Evolutionary conservation across 139 green algal genomes (phyloP).

Genomic region (Ostreobium quekettii): DNA sequence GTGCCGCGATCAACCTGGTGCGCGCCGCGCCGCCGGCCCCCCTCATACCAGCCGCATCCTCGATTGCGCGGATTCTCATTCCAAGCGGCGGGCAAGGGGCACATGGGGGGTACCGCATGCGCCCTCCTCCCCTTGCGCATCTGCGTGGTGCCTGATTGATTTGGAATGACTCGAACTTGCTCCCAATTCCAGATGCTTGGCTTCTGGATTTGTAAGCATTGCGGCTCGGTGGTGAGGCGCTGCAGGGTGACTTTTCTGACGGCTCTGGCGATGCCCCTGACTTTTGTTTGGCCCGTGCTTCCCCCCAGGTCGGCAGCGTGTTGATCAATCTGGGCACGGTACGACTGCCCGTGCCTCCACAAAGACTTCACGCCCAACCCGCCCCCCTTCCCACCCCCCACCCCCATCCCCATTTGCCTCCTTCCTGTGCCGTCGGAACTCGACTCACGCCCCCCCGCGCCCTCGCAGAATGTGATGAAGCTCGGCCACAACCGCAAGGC

Average conservation of each 20-base stretch:
- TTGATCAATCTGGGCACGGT: constrained; percentile 68
- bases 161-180: not conserved
- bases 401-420: not conserved
- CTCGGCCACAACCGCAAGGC: constrained; percentile 68
- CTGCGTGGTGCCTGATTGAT: not conserved
- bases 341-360: not conserved
- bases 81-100: not conserved
- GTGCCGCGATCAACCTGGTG: constrained; percentile 5
- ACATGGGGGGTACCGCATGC: not conserved
- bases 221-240: not conserved
- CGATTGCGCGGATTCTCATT: not conserved
- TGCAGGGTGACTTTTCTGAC: not conserved
- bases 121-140: not conserved
- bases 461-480: constrained; percentile 79
- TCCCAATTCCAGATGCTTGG: not conserved
- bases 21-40: not conserved
- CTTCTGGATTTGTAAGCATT: not conserved
- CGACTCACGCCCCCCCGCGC: not conserved
- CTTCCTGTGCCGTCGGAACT: not conserved
- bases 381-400: not conserved
- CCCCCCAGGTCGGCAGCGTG: constrained; percentile 57
- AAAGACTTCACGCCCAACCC: not conserved
- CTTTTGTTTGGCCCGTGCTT: too few relatives aligned
- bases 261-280: not conserved
- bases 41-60: not conserved